These are phyloP conservation scores for Plasmopara muralis DNA, from an alignment of 352 stramenopile genomes.

Conservation along the genomic window DNA sequence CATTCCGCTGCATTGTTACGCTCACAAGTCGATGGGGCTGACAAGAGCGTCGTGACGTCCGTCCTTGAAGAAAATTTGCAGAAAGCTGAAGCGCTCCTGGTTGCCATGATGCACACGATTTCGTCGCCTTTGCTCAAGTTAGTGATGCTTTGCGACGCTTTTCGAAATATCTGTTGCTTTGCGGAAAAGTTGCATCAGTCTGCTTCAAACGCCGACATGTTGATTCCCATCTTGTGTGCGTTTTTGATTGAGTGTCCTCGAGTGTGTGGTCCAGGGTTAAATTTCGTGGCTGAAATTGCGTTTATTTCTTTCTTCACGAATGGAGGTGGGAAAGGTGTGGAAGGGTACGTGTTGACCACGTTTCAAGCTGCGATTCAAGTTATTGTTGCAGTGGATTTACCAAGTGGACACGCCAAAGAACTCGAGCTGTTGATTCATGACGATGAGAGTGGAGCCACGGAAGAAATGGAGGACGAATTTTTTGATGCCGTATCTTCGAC, in stretches of 20 bases:
- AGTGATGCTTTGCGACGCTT: constrained; percentile 48
- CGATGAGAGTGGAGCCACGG: constrained; percentile 20
- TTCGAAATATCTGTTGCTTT: constrained; percentile 59
- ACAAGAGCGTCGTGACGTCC: constrained; percentile 1
- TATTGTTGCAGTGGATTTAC: constrained; percentile 57
- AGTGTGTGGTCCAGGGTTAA: constrained; percentile 14
- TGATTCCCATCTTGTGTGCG: constrained; percentile 63
- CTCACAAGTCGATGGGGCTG: background rate
- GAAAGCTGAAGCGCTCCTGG: constrained; percentile 35
- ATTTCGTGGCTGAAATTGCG: constrained; percentile 68
- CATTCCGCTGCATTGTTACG: constrained; percentile 23
- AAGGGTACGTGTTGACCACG: constrained; percentile 72
- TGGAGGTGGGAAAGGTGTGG: constrained; percentile 62
- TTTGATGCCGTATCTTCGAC: constrained; percentile 38
- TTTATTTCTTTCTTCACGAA: constrained; percentile 75
- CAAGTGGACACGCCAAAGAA: constrained; percentile 40
- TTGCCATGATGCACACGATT: constrained; percentile 40
- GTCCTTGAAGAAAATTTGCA: constrained; percentile 30
- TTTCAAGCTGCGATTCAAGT: constrained; percentile 69
- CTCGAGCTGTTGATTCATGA: constrained; percentile 44
- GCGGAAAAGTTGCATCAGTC: constrained; percentile 58
- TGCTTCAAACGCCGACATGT: constrained; percentile 56
- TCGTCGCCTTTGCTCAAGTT: constrained; percentile 58
- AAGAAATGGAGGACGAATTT: constrained; percentile 43
- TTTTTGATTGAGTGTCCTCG: constrained; percentile 42